phyloP scores from a whole-genome alignment of 768 basidiomycete species.

The Asterophora lycoperdoides region DNA sequence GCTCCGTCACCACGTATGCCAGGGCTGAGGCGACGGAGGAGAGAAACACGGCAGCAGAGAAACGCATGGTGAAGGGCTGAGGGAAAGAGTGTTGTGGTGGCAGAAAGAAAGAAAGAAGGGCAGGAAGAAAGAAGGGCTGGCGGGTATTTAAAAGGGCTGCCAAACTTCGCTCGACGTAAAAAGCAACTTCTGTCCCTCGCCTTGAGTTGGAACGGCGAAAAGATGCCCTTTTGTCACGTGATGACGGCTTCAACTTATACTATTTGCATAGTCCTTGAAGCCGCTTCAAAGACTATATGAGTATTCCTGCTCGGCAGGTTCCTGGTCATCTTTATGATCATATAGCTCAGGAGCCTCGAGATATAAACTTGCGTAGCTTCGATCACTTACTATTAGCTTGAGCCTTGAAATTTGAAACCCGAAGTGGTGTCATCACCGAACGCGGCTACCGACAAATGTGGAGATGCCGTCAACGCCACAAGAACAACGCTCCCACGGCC shows the following conservation, averaged over 20 bases:
- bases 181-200: constrained; percentile 6
- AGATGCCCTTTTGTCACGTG: constrained; percentile 14
- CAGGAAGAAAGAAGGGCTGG: background rate
- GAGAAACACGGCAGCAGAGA: constrained; percentile 40
- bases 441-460: too few species aligned
- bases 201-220: constrained; percentile 8
- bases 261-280: too few species aligned
- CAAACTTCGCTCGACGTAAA: constrained; percentile 14
- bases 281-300: too few species aligned
- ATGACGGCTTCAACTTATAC: constrained; percentile 7
- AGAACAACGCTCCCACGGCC: too few species aligned
- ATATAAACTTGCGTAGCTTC: too few species aligned
- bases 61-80: constrained; percentile 37
- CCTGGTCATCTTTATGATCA: background rate
- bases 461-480: too few species aligned
- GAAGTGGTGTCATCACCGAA: too few species aligned
- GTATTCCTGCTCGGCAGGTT: too few species aligned
- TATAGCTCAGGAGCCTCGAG: background rate
- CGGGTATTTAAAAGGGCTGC: constrained; percentile 19
- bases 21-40: constrained; percentile 49
- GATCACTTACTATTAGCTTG: too few species aligned
- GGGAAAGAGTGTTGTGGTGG: constrained; percentile 14
- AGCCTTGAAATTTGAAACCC: too few species aligned
- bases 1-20: constrained; percentile 61
- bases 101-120: constrained; percentile 12